Evolutionary conservation across 805 yeast genomes (phyloP), one percentile per base, ranked within the genome.

Genomic region (Metschnikowia peoriensis): DNA sequence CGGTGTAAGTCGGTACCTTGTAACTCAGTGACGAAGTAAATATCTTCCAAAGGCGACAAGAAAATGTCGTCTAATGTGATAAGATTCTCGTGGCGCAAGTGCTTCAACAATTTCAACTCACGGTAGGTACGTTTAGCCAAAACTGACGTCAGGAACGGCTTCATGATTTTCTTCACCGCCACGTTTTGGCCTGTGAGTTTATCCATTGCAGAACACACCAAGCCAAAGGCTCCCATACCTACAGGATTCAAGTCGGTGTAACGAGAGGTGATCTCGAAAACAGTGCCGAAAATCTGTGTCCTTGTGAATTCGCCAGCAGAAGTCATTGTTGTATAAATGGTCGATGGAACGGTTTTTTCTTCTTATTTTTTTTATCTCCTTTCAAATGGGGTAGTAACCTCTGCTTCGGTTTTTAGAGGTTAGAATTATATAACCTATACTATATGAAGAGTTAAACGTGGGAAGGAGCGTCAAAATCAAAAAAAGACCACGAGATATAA

Each of bases 181-280:
- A 94, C 99, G 60, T 87, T 89, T 69, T 92, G 97, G 50, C 83
- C 85, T 0, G 97, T 91, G 55, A 92, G 80, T 61, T 86, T 89
- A 71, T 94, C 99, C 51, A 86, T 83, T 1, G 99, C 99, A 8
- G 97, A 90, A 59, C 99, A 94, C 39, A 94, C 99, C 16, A 94
- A 79, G 6, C 99, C 99, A 68, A 94, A 94, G 7, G 99, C 99
- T 28, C 99, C 99, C 99, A 94, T 94, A 0, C 99, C 99, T 47
- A 94, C 97, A 1, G 99, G 99, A 65, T 91, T 93, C 56, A 94
- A 79, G 66, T 93, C 97, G 4, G 89, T 82, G 73, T 94, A 94
- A 59, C 97, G 75, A 63, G 83, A 85, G 41, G 97, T 92, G 58
- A 91, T 89, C 70, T 92, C 97, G 67, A 92, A 92, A 43, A 92